A percentile compares a stretch with the other conserved stretches of the same genome.
These are phyloP conservation scores for Kazachstania viticola DNA, from an alignment of 805 yeast genomes.

Conservation along the genomic window DNA sequence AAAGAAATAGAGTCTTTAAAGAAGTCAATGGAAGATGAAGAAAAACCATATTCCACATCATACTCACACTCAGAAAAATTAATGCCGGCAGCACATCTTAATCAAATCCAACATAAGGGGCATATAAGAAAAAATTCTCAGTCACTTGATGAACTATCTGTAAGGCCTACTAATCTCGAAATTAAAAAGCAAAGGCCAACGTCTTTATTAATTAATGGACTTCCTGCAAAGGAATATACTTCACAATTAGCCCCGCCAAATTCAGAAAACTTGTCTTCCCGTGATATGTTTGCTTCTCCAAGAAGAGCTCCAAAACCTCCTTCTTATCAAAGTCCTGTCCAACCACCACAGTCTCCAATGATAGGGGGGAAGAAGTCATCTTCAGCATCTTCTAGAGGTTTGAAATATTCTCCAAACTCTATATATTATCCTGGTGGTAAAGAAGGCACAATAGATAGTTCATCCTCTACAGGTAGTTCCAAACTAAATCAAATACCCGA, in stretches of 20 bases:
- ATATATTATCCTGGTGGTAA: conserved; percentile 14
- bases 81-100: conserved; percentile 33
- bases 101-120: conserved; percentile 11
- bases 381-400: conserved; percentile 2
- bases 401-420: conserved; percentile 17
- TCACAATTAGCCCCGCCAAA: conserved; percentile 10
- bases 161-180: not conserved
- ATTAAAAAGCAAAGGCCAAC: conserved; percentile 7
- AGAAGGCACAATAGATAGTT: not conserved
- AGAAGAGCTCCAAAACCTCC: conserved; percentile 68
- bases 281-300: conserved; percentile 45
- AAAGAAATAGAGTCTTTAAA: conserved; percentile 72
- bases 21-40: conserved; percentile 3
- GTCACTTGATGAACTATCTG: conserved; percentile 14
- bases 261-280: conserved; percentile 6
- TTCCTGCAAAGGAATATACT: conserved; percentile 2
- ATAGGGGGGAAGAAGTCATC: conserved; percentile 1
- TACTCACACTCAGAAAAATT: conserved; percentile 8
- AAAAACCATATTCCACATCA: not conserved
- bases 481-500: not conserved
- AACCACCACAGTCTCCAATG: conserved; percentile 26
- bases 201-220: conserved; percentile 9
- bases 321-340: conserved; percentile 33
- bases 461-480: not conserved
- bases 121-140: conserved; percentile 10